Base-by-base conservation (phyloP, 176 grass and related monocot species). In the Dactylis glomerata region DNA sequence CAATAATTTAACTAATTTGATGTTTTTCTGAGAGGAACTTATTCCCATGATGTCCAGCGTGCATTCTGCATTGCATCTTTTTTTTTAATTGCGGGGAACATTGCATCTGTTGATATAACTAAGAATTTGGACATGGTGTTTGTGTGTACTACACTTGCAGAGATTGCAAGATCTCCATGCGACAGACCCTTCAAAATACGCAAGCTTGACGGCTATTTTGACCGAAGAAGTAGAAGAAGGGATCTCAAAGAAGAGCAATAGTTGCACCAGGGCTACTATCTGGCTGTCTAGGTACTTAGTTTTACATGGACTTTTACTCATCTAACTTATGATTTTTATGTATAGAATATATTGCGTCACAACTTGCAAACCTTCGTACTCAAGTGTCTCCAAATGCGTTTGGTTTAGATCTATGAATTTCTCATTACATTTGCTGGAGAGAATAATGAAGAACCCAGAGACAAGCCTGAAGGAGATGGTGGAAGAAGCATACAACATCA, bases 261-360 rank as follows among this genome's bases (percentile, higher is more conserved):
- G 96, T 79, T 93, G 93, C 75, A 90, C 91, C 7, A 95, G 83
- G 88, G 93, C 96, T 77, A 86, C 87, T 14, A 26, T 98, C 17
- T 98, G 96, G 93, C 74, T 98, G 33, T 72, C 89, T 45, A 98
- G 93, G 93, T 97, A 80, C 0, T 10, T 73, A 73, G 9, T 2
- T 73, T 45, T 73, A 73, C 64, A 45, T 47, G 50, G 32, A 33
- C 8, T 78, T 27, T 49, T 62, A 7, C 40, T 79, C 19, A 44
- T 56, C 24, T 68, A 45, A 42, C 44, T 56, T 36, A 40, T 24
- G 9, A 10, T 40, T 17, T 10, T 74, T 61, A 19, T 57, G 4
- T 61, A 14, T 57, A 68, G 37, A 32, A 80, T 78, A 45, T 71
- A 76, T 79, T 34, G 1, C 12, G 34, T 12, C 44, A 42, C 40